A percentile compares a stretch with the other conserved stretches of the same genome.
These are phyloP conservation scores for Mycosphaerella arachidis DNA, from an alignment of 2,329 filamentous ascomycete genomes.

Conservation along the genomic window DNA sequence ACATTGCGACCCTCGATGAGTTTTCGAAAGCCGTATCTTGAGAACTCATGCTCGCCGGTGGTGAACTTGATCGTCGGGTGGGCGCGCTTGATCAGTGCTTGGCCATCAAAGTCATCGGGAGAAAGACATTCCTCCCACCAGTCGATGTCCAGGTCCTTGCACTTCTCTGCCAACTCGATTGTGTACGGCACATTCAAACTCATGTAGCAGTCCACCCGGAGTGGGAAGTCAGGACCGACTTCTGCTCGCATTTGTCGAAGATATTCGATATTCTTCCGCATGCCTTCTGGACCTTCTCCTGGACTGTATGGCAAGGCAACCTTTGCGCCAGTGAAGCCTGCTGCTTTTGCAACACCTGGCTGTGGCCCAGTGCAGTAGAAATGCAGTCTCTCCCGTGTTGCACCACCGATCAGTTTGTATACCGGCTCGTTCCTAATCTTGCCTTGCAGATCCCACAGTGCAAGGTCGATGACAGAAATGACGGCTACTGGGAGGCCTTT, in stretches of 20 bases:
- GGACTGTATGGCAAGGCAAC: slow-evolving; percentile 86
- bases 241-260: slow-evolving; percentile 77
- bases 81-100: slow-evolving; percentile 81
- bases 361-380: slow-evolving; percentile 96
- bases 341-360: slow-evolving; percentile 70
- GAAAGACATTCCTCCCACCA: slow-evolving; percentile 96
- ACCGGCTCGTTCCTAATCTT: slow-evolving; percentile 91
- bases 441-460: slow-evolving; percentile 85
- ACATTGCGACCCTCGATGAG: slow-evolving; percentile 86
- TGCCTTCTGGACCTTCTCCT: slow-evolving; percentile 74
- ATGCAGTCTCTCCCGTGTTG: slow-evolving; percentile 74
- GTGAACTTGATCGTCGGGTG: slow-evolving; percentile 91
- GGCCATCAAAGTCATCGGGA: slow-evolving; percentile 88
- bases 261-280: slow-evolving; percentile 87
- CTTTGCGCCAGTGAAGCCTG: slow-evolving; percentile 89
- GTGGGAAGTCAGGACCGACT: slow-evolving; percentile 83
- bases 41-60: slow-evolving; percentile 94
- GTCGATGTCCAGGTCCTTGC: slow-evolving; percentile 80
- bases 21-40: slow-evolving; percentile 89
- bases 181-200: slow-evolving; percentile 88
- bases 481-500: slow-evolving; percentile 87
- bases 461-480: slow-evolving; percentile 91
- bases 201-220: slow-evolving; percentile 98
- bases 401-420: slow-evolving; percentile 88
- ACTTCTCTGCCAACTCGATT: slow-evolving; percentile 81